A percentile compares a stretch with the other conserved stretches of the same genome.
These are phyloP conservation scores for Asterochloris erici DNA, from an alignment of 139 green algal species.

Conservation along the genomic window DNA sequence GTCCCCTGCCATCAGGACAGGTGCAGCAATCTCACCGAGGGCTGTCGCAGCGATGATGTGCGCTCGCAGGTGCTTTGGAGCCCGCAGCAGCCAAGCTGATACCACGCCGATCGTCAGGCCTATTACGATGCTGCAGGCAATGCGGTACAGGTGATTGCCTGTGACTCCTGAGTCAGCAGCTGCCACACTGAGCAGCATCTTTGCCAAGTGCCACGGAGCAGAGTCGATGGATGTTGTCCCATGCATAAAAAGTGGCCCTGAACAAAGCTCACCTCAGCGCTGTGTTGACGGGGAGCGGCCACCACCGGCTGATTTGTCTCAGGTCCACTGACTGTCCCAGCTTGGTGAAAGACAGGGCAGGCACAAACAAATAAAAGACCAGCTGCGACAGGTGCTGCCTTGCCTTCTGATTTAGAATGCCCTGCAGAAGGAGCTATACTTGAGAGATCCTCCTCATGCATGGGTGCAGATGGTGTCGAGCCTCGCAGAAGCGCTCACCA, in stretches of 20 bases:
- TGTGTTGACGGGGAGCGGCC: constrained; percentile 32
- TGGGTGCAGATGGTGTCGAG: background rate
- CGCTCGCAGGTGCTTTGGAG: constrained; percentile 10
- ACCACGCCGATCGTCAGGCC: constrained; percentile 19
- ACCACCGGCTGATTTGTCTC: constrained; percentile 19
- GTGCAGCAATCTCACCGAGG: background rate
- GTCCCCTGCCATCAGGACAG: too few species aligned
- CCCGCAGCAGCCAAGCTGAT: background rate
- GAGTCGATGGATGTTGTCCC: background rate
- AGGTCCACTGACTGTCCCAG: constrained; percentile 24
- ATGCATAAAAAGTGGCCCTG: background rate
- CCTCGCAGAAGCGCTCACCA: background rate
- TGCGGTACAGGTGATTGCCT: too few species aligned
- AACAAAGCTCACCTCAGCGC: constrained; percentile 20
- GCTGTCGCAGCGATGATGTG: constrained; percentile 18
- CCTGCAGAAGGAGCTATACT: constrained; percentile 5
- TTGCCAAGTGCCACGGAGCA: too few species aligned
- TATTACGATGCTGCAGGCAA: constrained; percentile 8
- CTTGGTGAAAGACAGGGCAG: constrained; percentile 32
- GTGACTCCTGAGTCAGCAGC: background rate
- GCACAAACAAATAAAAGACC: constrained; percentile 35
- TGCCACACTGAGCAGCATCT: background rate
- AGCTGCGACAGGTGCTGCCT: constrained; percentile 23
- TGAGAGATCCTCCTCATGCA: background rate
- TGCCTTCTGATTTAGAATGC: constrained; percentile 19